Evolutionary conservation across 2,329 filamentous ascomycete genomes (phyloP), one percentile per base, ranked within the genome.

Genomic region (Penicillium verrucosum): DNA sequence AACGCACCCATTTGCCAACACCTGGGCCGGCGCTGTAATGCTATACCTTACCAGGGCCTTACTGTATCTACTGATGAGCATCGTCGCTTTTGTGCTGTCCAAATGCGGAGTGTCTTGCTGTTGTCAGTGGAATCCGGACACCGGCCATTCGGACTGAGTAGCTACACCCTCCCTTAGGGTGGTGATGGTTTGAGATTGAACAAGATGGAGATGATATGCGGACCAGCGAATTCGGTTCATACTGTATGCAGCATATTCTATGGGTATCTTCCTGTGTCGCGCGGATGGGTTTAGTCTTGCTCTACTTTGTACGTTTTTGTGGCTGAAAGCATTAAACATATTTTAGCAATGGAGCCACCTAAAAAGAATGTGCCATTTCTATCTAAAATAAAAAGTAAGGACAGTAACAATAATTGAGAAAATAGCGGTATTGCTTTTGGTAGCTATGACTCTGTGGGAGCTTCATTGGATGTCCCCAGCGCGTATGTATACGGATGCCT

Each of bases 21-120:
- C 59, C 4, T 56, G 47, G 18, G 18, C 47, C 14, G 60, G 62
- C 8, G 32, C 46, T n/a, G 50, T 49, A 21, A 27, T 44, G 14
- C 41, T 62, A 16, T 34, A 56, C 18, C 23, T 59, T 18, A 38
- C 45, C 5, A 56, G 46, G 27, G 30, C 42, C n/a, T n/a, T 55
- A 16, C 51, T 60, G 43, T 40, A 41, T 27, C 12, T 64, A 3
- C 16, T 48, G 23, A 42, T 47, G 10, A 44, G 36, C 3, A 18
- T 29, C 14, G 10, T 42, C 14, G 10, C 4, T 45, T 5, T 42
- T 44, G 42, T 38, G 25, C 45, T 49, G 51, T 57, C 47, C 16
- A 60, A 23, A 12, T 51, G 10, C 1, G 52, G 52, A n/a, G 25
- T 50, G 16, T 23, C 52, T 37, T 36, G 32, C 23, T n/a, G 46